Conservation (phyloP, 192 early-diverging fungal genomes). For the Gamsiella multidivaricata region DNA sequence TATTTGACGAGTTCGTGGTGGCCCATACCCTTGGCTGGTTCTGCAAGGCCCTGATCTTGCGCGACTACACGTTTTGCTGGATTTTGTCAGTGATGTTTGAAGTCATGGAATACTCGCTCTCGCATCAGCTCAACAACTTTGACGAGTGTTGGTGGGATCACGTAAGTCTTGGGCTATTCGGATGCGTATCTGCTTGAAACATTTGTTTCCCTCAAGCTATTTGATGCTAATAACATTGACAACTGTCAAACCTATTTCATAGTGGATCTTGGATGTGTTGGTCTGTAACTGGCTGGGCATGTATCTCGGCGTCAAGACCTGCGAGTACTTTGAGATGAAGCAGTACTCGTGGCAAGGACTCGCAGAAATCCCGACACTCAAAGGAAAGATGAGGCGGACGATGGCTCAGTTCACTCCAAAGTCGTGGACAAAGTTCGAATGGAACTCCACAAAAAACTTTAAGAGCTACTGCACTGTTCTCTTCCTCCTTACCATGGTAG, state of each 20-base stretch:
- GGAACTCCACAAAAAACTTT: conserved; percentile 89
- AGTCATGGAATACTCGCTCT: conserved; percentile 93
- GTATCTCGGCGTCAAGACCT: conserved; percentile 96
- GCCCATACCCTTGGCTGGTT: conserved; percentile 96
- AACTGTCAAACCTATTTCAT: too few relatives aligned
- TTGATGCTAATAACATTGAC: too few relatives aligned
- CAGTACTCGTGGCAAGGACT: conserved; percentile 96
- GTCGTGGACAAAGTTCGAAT: conserved; percentile 93
- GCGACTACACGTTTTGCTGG: conserved; percentile 97
- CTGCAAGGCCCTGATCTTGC: conserved; percentile 90
- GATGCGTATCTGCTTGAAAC: too few relatives aligned
- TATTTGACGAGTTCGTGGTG: conserved; percentile 91
- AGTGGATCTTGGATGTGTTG: conserved; percentile 95
- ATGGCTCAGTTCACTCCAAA: conserved; percentile 95
- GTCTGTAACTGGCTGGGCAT: conserved; percentile 95
- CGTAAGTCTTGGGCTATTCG: conserved; percentile 60
- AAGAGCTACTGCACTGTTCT: conserved; percentile 88
- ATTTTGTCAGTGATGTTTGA: conserved; percentile 95
- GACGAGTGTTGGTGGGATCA: conserved; percentile 99
- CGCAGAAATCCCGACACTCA: conserved; percentile 82
- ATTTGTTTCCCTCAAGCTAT: too few relatives aligned
- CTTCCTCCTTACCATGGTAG: conserved; percentile 76
- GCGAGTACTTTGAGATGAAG: conserved; percentile 96
- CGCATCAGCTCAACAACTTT: conserved; percentile 97
- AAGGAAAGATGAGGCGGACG: conserved; percentile 88